Evolutionary conservation across 2,329 filamentous ascomycete species (phyloP), one percentile per base, ranked within the genome.

Genomic region (Blastomyces parvus): DNA sequence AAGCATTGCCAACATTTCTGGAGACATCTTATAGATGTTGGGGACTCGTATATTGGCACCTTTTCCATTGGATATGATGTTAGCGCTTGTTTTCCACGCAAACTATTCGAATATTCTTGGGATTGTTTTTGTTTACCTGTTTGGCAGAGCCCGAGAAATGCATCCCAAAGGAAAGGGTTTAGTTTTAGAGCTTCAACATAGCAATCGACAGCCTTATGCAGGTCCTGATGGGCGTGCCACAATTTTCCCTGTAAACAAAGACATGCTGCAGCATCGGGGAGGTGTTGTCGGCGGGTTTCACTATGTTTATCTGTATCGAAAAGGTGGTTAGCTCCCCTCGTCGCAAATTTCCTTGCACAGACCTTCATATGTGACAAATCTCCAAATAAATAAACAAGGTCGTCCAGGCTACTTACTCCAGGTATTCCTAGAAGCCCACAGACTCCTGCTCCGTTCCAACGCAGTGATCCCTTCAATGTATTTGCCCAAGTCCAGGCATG

Each of bases 131-230:
- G 57, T 67, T 75, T 70, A 74, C 84, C 86, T 53, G 84, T 90
- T 72, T 97, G 91, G 73, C 92, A 96, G 8, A 99, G 82, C 19
- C 86, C 88, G 27, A 88, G 86, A 70, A 97, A 97, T 0, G 93
- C 92, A 80, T 99, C 94, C 94, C 94, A 99, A 84, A 96, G 94
- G 76, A 97, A 93, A 1, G 94, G 92, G 71, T 97, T 99, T 62
- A 87, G 76, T 76, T 92, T 95, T 70, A 99, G 79, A 6, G 92
- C 86, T 65, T 95, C 91, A 68, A 96, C 91, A 72, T 94, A 97
- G 74, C 86, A 91, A 67, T 89, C 84, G 19, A 93, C 86, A 8
- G 94, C 92, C 75, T 90, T 91, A 71, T 89, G 89, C 70, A 90
- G 83, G 69, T 96, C 85, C 65, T 83, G 89, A 69, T 94, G 88